Evolutionary conservation across 1,284 basidiomycete species (phyloP), one percentile per base, ranked within the genome.

Genomic region (Sanghuangporus sanghuang): DNA sequence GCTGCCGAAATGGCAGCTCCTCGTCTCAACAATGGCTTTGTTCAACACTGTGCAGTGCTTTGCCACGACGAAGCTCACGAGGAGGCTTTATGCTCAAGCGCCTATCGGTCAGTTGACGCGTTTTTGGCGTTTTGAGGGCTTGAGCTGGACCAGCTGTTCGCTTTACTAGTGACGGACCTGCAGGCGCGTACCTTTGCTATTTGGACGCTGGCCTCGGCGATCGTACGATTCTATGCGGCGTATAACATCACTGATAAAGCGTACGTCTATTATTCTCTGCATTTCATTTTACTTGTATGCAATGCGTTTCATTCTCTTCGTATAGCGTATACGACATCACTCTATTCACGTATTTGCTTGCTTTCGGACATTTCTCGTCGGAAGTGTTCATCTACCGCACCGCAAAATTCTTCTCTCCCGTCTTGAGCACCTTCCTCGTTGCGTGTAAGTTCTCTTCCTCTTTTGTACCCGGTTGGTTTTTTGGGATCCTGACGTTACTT

Each of bases 31-130:
- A 12, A 81, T 89, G 59, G 91, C 93, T 8, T 67, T 93, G 27
- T 91, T 96, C 80, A 97, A 97, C 78, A 86, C 87, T 2, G 70
- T 87, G 0, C 94, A 96, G 74, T 95, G 91, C 76, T 90, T 93
- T 71, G 67, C 83, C 35, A 93, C 92, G 0, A 79, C 91, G 62
- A 89, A 85, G 67, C 77, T 95, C 67, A 94, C 92, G 36, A 85
- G 86, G 65, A 82, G 82, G 70, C 79, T 97, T 12, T 97, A 97
- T 73, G 81, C 83, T 64, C 81, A 81, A 27, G 79, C 85, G 12
- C 78, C 85, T 0, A 70, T 74, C 4, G 68, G 76, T 67, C 78
- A 84, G 55, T 67, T 75, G 23, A 12, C 2, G 14, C 63, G 27
- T 39, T 35, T 27, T 50, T 58, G n/a, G 16, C 14, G 44, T 21